phyloP scores from a whole-genome alignment of 2,329 filamentous ascomycete genomes.

The Exophiala bonariae region DNA sequence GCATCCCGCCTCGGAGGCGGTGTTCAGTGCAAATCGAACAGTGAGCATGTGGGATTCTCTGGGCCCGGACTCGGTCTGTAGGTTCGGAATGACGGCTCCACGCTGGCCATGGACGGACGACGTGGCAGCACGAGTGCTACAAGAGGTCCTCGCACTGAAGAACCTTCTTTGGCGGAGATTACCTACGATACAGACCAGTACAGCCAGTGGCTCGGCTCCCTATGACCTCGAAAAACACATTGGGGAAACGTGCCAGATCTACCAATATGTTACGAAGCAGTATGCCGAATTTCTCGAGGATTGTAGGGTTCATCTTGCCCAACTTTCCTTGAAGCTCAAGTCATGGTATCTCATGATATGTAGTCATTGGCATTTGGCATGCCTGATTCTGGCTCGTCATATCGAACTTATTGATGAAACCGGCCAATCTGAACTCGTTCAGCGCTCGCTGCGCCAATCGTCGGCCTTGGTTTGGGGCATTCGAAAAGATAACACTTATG shows the following conservation, averaged over 20 bases:
- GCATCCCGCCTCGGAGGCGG: conserved; percentile 5
- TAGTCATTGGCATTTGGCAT: conserved; percentile 11
- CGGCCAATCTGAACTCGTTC: conserved; percentile 6
- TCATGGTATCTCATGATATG: conserved; percentile 12
- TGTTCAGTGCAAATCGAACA: conserved; percentile 5
- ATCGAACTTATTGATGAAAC: conserved; percentile 10
- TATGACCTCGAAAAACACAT: conserved; percentile 8
- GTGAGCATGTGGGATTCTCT: conserved; percentile 8
- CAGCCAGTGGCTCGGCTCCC: conserved; percentile 5
- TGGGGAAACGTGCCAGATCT: conserved; percentile 4
- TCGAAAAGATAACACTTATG: conserved; percentile 10
- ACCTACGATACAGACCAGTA: conserved; percentile 4
- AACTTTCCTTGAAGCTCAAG: conserved; percentile 11
- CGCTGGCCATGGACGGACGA: conserved; percentile 7
- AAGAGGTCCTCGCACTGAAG: conserved; percentile 6
- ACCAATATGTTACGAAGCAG: conserved; percentile 11
- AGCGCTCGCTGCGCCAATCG: conserved; percentile 10
- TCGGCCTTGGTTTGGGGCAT: conserved; percentile 7
- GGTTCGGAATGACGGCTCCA: conserved; percentile 4
- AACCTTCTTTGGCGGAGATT: conserved; percentile 6
- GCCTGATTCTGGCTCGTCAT: conserved; percentile 11
- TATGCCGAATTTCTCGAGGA: conserved; percentile 10
- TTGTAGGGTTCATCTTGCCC: conserved; percentile 7
- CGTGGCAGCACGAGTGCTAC: conserved; percentile 5
- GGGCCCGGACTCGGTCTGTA: conserved; percentile 5